These are phyloP conservation scores for Citeromyces matritensis DNA, from an alignment of 805 yeast species.

Conservation along the genomic window DNA sequence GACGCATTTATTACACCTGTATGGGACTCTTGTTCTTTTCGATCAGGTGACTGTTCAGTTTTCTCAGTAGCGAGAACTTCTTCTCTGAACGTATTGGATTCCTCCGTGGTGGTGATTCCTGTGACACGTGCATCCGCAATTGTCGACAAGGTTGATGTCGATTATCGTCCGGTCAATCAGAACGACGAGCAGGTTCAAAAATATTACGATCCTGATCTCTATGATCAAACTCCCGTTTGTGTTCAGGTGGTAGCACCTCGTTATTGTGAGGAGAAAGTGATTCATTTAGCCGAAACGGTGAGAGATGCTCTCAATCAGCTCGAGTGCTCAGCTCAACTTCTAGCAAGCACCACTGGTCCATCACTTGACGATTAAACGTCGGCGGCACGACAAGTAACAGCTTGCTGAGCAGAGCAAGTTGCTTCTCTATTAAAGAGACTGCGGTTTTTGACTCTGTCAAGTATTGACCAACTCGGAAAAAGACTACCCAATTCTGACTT, in stretches of 20 bases:
- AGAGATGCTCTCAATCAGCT: constrained; percentile 9
- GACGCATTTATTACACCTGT: constrained; percentile 37
- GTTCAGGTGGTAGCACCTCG: constrained; percentile 39
- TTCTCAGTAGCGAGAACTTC: constrained; percentile 38
- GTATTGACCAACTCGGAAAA: constrained; percentile 57
- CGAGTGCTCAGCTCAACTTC: too few relatives aligned
- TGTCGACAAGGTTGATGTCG: constrained; percentile 12
- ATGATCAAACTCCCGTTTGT: constrained; percentile 37
- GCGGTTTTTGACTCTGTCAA: constrained; percentile 18
- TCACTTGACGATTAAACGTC: constrained; percentile 36
- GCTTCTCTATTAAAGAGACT: constrained; percentile 23
- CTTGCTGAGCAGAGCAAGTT: constrained; percentile 36
- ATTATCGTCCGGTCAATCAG: constrained; percentile 12
- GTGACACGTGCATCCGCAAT: constrained; percentile 20
- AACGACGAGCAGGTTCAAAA: constrained; percentile 16
- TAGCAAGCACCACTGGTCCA: constrained; percentile 48
- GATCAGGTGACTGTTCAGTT: constrained; percentile 20
- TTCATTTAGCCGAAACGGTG: constrained; percentile 19
- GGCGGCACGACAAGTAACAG: constrained; percentile 36
- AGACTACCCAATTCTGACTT: constrained; percentile 46
- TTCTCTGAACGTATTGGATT: constrained; percentile 37
- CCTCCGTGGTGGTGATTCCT: constrained; percentile 27
- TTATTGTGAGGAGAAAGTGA: constrained; percentile 42
- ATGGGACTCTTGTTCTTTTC: constrained; percentile 24
- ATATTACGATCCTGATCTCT: constrained; percentile 28